Conservation (phyloP, 225 moss, liverwort and hornwort genomes). For the Ulota crispa region DNA sequence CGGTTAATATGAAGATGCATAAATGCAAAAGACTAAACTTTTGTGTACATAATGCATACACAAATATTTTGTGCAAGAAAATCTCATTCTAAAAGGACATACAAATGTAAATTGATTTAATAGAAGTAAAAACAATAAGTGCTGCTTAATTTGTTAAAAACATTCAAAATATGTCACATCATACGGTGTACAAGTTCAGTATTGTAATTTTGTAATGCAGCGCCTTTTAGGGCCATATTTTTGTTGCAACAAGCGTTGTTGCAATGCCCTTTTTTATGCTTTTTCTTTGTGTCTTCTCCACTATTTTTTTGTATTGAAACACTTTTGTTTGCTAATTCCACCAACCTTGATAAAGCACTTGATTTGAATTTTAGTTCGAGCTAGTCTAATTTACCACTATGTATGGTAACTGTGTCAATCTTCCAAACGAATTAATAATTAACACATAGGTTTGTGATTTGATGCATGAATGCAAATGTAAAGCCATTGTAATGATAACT, state of each 20-base stretch:
- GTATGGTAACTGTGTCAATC: not conserved
- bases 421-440: not conserved
- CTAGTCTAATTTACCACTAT: not conserved
- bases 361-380: not conserved
- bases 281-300: not conserved
- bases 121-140: fast-evolving
- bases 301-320: not conserved
- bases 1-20: too few species aligned
- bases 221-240: slow-evolving; percentile 45
- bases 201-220: slow-evolving; percentile 52
- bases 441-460: not conserved
- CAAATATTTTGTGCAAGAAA: not conserved
- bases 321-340: not conserved
- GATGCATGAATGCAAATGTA: fast-evolving
- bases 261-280: not conserved
- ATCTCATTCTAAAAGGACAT: fast-evolving
- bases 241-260: not conserved
- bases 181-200: slow-evolving; percentile 48
- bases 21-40: not conserved
- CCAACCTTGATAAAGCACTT: not conserved
- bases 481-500: not conserved
- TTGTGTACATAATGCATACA: fast-evolving
- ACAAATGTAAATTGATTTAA: fast-evolving
- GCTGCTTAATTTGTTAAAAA: too few species aligned
- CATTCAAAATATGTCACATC: not conserved